Evolutionary conservation across 768 basidiomycete genomes (phyloP).

Genomic region (Termitomyces sp.): DNA sequence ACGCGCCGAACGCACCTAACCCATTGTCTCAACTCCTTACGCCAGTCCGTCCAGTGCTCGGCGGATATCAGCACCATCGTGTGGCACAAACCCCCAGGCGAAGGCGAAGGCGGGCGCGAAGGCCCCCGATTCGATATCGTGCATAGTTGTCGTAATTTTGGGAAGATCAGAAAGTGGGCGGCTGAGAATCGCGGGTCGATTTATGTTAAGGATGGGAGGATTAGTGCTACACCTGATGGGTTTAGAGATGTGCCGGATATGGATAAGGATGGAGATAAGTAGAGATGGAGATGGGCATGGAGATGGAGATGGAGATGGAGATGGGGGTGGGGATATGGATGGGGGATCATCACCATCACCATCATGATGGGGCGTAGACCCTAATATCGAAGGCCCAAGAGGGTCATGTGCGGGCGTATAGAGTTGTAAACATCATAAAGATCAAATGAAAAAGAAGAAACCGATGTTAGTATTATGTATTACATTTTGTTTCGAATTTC

Average conservation of each 20-base stretch:
- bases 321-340: too few species aligned
- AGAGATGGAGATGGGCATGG: too few species aligned
- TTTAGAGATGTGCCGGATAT: background rate
- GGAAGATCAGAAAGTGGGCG: slow-evolving; percentile 5
- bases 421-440: too few species aligned
- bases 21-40: slow-evolving; percentile 4
- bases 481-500: too few species aligned
- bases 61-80: slow-evolving; percentile 10
- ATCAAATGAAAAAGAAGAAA: too few species aligned
- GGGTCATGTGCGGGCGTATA: too few species aligned
- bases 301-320: too few species aligned
- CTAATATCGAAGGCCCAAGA: too few species aligned
- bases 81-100: slow-evolving; percentile 3
- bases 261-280: too few species aligned
- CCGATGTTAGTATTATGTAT: too few species aligned
- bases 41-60: slow-evolving; percentile 10
- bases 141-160: slow-evolving; percentile 9
- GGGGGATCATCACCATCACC: slow-evolving; percentile 4
- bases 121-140: slow-evolving; percentile 5
- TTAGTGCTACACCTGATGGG: slow-evolving; percentile 5
- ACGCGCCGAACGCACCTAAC: slow-evolving; percentile 2
- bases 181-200: slow-evolving; percentile 4
- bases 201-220: slow-evolving; percentile 6
- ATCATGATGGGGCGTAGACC: background rate
- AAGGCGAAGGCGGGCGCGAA: too few species aligned